A percentile compares a stretch with the other conserved stretches of the same genome.
These are phyloP conservation scores for Kodamaea alishanica DNA, from an alignment of 1,139 yeast species.

Conservation along the genomic window DNA sequence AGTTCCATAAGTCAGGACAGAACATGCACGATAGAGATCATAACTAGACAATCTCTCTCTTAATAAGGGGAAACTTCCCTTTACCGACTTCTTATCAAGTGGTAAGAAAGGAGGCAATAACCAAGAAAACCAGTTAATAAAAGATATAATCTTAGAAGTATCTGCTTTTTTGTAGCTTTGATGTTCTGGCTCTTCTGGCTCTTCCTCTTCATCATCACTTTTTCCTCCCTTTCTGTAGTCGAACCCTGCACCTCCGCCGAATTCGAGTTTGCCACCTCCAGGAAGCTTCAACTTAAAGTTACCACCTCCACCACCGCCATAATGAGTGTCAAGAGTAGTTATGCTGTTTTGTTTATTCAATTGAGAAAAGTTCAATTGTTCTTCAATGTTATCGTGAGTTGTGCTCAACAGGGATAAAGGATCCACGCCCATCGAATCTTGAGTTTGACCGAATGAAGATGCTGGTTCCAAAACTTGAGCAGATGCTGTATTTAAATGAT, in stretches of 20 bases:
- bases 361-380: slow-evolving; percentile 5
- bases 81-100: slow-evolving; percentile 1
- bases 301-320: slow-evolving; percentile 30
- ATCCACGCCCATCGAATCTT: slow-evolving; percentile 12
- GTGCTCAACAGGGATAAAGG: slow-evolving; percentile 9
- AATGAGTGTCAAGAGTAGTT: slow-evolving; percentile 7
- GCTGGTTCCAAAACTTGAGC: slow-evolving; percentile 21
- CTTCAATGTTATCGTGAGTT: slow-evolving; percentile 14
- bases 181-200: slow-evolving; percentile 3
- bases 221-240: slow-evolving; percentile 18
- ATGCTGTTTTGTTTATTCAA: background rate
- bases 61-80: slow-evolving; percentile 14
- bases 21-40: slow-evolving; percentile 13
- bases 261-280: slow-evolving; percentile 21
- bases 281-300: slow-evolving; percentile 23
- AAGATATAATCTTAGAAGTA: slow-evolving; percentile 2
- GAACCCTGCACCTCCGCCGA: slow-evolving; percentile 31
- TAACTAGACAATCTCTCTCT: slow-evolving; percentile 14
- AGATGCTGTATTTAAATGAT: slow-evolving; percentile 31
- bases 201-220: slow-evolving; percentile 6
- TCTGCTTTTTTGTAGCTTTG: background rate
- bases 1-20: slow-evolving; percentile 14
- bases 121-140: slow-evolving; percentile 24
- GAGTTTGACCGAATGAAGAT: slow-evolving; percentile 10
- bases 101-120: slow-evolving; percentile 23